Base-by-base conservation (phyloP, 169 alveolate genomes). In the Prorocentrum cordatum region DNA sequence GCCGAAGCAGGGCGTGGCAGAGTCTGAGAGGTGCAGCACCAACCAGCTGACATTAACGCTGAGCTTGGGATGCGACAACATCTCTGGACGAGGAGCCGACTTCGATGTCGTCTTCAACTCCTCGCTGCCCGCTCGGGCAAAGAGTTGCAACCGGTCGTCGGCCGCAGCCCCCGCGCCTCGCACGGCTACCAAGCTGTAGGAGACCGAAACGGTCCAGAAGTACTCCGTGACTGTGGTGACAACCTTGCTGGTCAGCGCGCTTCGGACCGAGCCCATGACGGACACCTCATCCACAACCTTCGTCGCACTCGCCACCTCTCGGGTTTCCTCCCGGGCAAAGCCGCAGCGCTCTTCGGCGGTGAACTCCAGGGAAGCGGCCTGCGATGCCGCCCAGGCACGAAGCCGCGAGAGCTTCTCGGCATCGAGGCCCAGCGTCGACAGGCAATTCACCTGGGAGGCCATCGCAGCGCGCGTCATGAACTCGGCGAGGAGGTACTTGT, bases 381-480 rank as follows among this genome's bases (percentile, higher is more conserved):
- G 33, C 38, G 45, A 26, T 24, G 2, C 24, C 20, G 62, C 80
- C 80, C 80, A 68, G 24, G 6, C 31, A 20, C 24, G 35, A 22
- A 68, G 38, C 54, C 10, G 5, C n/a, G 10, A 33, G 27, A 68
- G 35, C 24, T 38, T 36, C 10, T n/a, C 61, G 16, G 26, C 22
- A 1, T 70, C 54, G 16, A 77, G 75, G n/a, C 75, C 75, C 39
- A 77, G 27, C 22, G 62, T 39, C 20, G 45, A 29, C 42, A 77
- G 62, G 75, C 88, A 35, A 26, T 77, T 77, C 35, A 64, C 24
- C 22, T 58, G 75, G 4, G 88, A 77, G 20, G 88, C 88, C 88
- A 77, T 2, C 26, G 88, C 67, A 62, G 59, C 31, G 4, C 33
- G 58, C 61, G 64, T 36, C 6, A 38, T 45, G 9, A 61, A 39